These are phyloP conservation scores for Cordyceps pruinosa DNA, from an alignment of 2,329 filamentous ascomycete genomes.

Conservation along the genomic window DNA sequence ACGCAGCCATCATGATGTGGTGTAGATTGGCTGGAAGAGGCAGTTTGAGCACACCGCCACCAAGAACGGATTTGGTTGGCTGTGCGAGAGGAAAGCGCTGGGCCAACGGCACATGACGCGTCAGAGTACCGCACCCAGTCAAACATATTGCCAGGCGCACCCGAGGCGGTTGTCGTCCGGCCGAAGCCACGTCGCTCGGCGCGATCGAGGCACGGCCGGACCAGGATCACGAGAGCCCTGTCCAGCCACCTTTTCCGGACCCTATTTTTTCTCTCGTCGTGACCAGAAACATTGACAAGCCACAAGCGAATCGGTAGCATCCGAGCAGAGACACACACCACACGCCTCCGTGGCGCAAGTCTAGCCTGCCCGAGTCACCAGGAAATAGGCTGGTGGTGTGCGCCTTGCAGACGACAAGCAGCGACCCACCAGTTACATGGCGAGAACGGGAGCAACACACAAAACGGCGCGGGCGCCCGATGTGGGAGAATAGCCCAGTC, in stretches of 20 bases:
- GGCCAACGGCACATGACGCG: background rate
- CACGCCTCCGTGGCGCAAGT: background rate
- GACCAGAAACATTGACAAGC: background rate
- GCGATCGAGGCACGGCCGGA: conserved; percentile 2
- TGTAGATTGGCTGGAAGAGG: background rate
- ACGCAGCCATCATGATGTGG: background rate
- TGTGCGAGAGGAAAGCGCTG: background rate
- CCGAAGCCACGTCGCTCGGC: background rate
- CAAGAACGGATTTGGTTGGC: background rate
- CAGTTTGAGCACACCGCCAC: background rate
- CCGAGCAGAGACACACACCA: background rate
- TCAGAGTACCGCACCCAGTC: background rate
- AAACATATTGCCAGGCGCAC: background rate
- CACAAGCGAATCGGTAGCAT: conserved; percentile 1
- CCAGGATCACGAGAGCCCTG: background rate
- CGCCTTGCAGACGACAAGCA: background rate
- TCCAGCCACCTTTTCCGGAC: background rate
- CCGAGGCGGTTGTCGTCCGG: background rate
- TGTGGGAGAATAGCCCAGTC: no score
- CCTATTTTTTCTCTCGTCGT: background rate
- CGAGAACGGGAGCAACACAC: background rate
- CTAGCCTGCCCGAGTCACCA: background rate
- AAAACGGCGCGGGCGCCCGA: background rate
- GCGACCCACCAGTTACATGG: background rate
- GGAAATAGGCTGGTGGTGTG: background rate